Conservation (phyloP, 2,329 filamentous ascomycete species). For the Scedosporium aurantiacum region DNA sequence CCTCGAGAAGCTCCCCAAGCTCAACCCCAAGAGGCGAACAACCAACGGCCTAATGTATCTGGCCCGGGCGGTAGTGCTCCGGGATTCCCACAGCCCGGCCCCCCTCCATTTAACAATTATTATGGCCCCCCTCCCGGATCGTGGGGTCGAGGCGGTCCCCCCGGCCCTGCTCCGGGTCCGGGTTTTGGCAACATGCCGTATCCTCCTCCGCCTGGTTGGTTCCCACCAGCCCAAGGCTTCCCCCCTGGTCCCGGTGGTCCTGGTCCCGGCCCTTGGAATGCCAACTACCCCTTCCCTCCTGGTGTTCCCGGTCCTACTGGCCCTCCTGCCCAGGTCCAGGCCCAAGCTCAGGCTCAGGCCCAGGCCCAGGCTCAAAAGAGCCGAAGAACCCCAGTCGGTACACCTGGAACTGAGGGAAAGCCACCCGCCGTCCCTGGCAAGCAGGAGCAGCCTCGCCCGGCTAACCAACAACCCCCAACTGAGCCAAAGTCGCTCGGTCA, state of each 20-base stretch:
- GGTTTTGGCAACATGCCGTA: slow-evolving; percentile 64
- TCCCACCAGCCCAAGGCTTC: slow-evolving; percentile 65
- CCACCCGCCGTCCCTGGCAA: slow-evolving; percentile 35
- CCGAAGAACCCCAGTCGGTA: slow-evolving; percentile 38
- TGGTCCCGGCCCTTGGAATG: slow-evolving; percentile 46
- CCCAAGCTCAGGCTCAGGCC: neutral
- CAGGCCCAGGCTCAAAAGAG: neutral
- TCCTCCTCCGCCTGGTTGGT: slow-evolving; percentile 69
- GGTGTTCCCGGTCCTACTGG: neutral
- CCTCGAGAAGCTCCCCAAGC: slow-evolving; percentile 7
- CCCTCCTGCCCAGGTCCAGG: neutral
- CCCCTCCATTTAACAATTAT: slow-evolving; percentile 21
- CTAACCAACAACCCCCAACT: slow-evolving; percentile 27
- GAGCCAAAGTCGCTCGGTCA: slow-evolving; percentile 44
- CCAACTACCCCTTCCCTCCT: slow-evolving; percentile 49
- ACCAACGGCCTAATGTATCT: neutral
- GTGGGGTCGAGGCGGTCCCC: slow-evolving; percentile 39
- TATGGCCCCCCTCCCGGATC: slow-evolving; percentile 41
- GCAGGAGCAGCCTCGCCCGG: slow-evolving; percentile 32
- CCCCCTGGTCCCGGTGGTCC: slow-evolving; percentile 46
- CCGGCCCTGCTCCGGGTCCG: slow-evolving; percentile 45
- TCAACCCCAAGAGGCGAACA: neutral
- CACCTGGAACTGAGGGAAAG: slow-evolving; percentile 27
- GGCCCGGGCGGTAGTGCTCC: neutral
- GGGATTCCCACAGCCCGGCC: slow-evolving; percentile 1